Base-by-base conservation (phyloP, 768 basidiomycete species). In the Hericium rajendrae region DNA sequence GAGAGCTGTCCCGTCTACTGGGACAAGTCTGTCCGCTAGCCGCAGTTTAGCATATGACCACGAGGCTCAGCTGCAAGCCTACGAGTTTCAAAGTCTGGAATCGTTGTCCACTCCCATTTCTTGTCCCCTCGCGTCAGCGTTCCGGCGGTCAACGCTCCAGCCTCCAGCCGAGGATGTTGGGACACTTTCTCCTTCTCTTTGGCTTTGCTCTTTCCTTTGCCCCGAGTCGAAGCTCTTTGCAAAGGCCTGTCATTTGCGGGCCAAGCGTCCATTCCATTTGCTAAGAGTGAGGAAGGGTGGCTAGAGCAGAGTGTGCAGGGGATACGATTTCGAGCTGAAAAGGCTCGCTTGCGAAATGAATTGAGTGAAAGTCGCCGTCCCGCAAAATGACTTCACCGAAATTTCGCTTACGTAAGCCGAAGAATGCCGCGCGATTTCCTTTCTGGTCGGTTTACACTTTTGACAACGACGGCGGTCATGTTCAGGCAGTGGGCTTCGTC, bases 111-210 rank as follows among this genome's bases (percentile, higher is more conserved):
- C 62, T 78, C 69, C 8, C 84, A 68, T 16, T 68, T 74, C 18
- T 74, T 72, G 38, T 72, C 65, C 16, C 68, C 68, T 39, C 78
- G 70, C 20, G 74, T 62, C 52, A 91, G 67, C n/a, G 79, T 83
- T 18, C 78, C 73, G 38, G 84, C 78, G 46, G 76, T 80, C 48
- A 83, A 63, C 8, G 77, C 68, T 13, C 88, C 88, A 57, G 74
- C 72, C 28, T 82, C 77, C 53, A 90, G 60, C 61, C 78, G 70
- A 41, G 83, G 84, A 68, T 83, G 81, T 56, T 69, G 66, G 65
- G 70, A 65, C 37, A 55, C 12, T 13, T 50, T 15, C 16, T 66
- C 67, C 54, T 67, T 51, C n/a, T 60, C 61, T 57, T 75, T 76
- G 57, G 59, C 57, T 56, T 72, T 68, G 57, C 69, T 64, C 52